phyloP scores from a whole-genome alignment of 2,329 filamentous ascomycete species.

The Alternaria rosae region DNA sequence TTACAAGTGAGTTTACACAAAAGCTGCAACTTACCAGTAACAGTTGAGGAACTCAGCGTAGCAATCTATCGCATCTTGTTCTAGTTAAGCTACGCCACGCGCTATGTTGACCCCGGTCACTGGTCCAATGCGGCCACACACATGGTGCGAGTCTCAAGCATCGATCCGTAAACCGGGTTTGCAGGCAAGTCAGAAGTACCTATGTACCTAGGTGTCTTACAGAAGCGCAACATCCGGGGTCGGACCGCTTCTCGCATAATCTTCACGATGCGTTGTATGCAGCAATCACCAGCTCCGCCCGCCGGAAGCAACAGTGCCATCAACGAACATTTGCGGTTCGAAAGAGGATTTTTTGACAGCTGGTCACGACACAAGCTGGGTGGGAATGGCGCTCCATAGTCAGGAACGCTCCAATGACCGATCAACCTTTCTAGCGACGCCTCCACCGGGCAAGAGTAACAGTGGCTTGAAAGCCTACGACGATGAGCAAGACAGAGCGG shows the following conservation, averaged over 20 bases:
- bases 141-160: constrained; percentile 10
- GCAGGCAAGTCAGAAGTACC: constrained; percentile 14
- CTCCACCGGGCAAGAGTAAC: constrained; percentile 31
- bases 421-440: constrained; percentile 18
- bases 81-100: neutral
- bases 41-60: constrained; percentile 1
- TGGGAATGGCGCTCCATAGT: neutral
- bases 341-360: neutral
- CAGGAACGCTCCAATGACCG: constrained; percentile 12
- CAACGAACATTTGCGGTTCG: neutral
- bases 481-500: constrained; percentile 16
- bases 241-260: neutral
- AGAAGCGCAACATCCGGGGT: neutral
- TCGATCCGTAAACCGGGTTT: constrained; percentile 30
- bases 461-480: constrained; percentile 36
- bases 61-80: constrained; percentile 4
- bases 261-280: neutral
- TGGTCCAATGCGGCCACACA: neutral
- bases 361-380: neutral
- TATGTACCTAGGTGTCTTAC: constrained; percentile 26
- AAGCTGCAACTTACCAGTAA: constrained; percentile 3
- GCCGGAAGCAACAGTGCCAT: neutral
- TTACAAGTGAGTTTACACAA: constrained; percentile 19
- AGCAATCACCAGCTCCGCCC: neutral
- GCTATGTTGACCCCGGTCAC: constrained; percentile 5